Evolutionary conservation across 768 basidiomycete species (phyloP), one percentile per base, ranked within the genome.

Genomic region (Lactarius sp.): DNA sequence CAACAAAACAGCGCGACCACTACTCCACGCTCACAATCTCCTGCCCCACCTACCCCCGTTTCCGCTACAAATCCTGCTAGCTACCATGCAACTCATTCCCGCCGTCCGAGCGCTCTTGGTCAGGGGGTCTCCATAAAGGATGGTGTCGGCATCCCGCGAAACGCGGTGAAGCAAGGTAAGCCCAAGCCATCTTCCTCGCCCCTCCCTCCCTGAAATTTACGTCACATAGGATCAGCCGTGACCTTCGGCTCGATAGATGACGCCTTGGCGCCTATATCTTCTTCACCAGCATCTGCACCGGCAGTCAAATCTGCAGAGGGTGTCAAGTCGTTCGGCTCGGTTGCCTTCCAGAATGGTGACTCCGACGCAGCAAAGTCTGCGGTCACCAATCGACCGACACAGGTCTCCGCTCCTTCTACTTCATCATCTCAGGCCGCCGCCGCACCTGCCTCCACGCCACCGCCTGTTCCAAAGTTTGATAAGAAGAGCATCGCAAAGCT

Each of bases 191-290:
- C 44, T 3, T 52, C 8, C 41, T 12, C 64, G 37, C 57, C n/a
- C 33, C 52, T 44, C 0, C 53, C 65, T 36, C 22, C 66, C 13
- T 47, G 22, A 44, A 54, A 53, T 44, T 59, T 66, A 54, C 68
- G 39, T 41, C 52, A 58, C 55, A 52, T 66, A 89, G 85, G 81
- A 70, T 84, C 85, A 61, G 77, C 83, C 57, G 86, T 96, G 68
- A 89, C 88, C 55, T 94, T 95, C 78, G 94, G 94, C 70, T 92
- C 92, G 52, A 90, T 94, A 81, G 88, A 92, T 77, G 89, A 92
- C 75, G 82, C 81, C 12, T 74, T 78, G 68, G 85, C 90, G 58
- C 81, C 87, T 65, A 86, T 93, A 70, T 90, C 92, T 41, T 88
- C 91, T 52, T 92, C 91, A 9, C 91, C 92, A 41, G 88, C 90